phyloP scores from a whole-genome alignment of 352 stramenopile species.

The Lagenidium sp. region DNA sequence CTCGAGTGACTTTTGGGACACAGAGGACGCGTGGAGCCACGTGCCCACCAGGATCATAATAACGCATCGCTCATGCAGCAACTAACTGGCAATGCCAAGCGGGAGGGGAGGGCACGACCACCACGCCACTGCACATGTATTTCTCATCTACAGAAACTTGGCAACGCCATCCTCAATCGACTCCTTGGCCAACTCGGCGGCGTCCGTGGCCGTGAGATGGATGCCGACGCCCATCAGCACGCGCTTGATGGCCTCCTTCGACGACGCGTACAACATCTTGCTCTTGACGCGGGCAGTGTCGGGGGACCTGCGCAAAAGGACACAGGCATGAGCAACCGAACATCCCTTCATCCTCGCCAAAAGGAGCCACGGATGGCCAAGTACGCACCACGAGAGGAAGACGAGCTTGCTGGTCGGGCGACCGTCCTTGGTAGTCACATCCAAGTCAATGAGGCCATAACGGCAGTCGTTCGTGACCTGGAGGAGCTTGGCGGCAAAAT shows the following conservation, averaged over 20 bases:
- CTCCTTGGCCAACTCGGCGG: conserved; percentile 81
- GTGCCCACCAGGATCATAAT: too few species aligned
- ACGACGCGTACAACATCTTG: conserved; percentile 95
- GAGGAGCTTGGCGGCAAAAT: conserved; percentile 79
- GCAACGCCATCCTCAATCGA: conserved; percentile 69
- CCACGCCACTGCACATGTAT: too few species aligned
- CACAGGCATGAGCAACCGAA: not conserved
- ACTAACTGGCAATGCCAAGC: too few species aligned
- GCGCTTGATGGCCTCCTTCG: conserved; percentile 93
- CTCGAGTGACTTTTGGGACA: too few species aligned
- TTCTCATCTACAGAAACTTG: conserved; percentile 83
- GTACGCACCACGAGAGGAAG: conserved; percentile 84
- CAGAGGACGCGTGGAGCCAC: too few species aligned
- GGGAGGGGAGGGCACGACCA: too few species aligned
- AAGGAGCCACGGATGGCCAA: too few species aligned
- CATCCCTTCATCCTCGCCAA: too few species aligned
- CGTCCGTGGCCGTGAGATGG: conserved; percentile 91
- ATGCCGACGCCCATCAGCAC: conserved; percentile 93
- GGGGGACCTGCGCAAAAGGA: conserved; percentile 53
- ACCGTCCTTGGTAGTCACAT: conserved; percentile 85
- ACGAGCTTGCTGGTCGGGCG: conserved; percentile 87
- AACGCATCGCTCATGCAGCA: too few species aligned
- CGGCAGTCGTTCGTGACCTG: conserved; percentile 74
- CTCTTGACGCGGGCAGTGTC: conserved; percentile 89
- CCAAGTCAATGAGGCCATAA: conserved; percentile 86